Evolutionary conservation across 768 basidiomycete genomes (phyloP).

Genomic region (Termitomyces sp.): DNA sequence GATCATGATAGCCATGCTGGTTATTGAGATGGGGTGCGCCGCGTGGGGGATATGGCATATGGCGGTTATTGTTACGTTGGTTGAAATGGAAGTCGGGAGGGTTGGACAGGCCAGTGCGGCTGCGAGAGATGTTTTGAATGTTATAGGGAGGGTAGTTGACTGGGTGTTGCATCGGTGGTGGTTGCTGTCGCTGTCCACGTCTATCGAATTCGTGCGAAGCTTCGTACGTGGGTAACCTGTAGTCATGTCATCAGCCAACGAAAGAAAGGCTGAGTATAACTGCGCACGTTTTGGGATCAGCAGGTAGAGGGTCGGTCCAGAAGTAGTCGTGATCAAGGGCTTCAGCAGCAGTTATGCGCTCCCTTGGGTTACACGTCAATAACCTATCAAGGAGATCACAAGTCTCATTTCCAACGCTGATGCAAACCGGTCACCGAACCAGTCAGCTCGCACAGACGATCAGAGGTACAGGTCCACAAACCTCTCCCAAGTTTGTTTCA

Average conservation of each 20-base stretch:
- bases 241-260: not conserved
- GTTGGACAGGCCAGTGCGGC: constrained; percentile 21
- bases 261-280: not conserved
- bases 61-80: constrained; percentile 1
- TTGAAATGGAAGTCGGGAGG: constrained; percentile 8
- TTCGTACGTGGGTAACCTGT: constrained; percentile 70
- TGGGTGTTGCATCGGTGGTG: constrained; percentile 8
- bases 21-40: not conserved
- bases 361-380: constrained; percentile 75
- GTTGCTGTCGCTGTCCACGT: constrained; percentile 17
- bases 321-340: constrained; percentile 94
- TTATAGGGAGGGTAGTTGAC: not conserved
- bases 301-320: constrained; percentile 86
- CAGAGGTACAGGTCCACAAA: constrained; percentile 24
- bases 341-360: constrained; percentile 77
- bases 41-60: constrained; percentile 8
- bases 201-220: constrained; percentile 68
- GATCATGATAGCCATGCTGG: not conserved
- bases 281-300: constrained; percentile 73
- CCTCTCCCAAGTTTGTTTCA: constrained; percentile 57
- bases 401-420: constrained; percentile 66
- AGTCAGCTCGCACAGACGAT: constrained; percentile 4
- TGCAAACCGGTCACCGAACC: not conserved
- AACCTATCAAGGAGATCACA: constrained; percentile 80
- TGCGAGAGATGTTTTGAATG: not conserved